These are phyloP conservation scores for Coemansia sp. DNA, from an alignment of 192 early-diverging fungal species.

Conservation along the genomic window DNA sequence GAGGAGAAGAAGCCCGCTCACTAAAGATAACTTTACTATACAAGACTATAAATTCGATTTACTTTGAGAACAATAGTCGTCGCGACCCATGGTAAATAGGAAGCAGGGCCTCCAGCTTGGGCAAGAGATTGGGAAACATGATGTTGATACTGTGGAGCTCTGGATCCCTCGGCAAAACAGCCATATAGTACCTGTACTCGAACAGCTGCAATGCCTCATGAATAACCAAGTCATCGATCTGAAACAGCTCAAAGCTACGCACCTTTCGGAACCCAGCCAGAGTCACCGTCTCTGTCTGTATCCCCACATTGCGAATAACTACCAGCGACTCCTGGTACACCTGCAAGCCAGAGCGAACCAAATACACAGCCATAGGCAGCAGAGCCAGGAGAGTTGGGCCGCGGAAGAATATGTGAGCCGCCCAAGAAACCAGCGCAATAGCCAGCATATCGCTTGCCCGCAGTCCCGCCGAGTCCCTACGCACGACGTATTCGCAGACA, in stretches of 20 bases:
- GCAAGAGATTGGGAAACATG: conserved; percentile 48
- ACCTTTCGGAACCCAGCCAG: conserved; percentile 31
- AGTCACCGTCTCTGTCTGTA: conserved; percentile 41
- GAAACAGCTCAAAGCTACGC: conserved; percentile 28
- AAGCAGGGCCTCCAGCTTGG: conserved; percentile 27
- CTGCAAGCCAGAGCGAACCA: conserved; percentile 26
- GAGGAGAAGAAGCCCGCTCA: conserved; percentile 35
- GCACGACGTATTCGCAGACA: conserved; percentile 39
- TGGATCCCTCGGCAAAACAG: conserved; percentile 34
- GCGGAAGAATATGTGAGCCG: conserved; percentile 45
- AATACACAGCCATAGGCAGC: conserved; percentile 33
- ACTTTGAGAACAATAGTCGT: conserved; percentile 22
- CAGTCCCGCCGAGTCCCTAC: conserved; percentile 24
- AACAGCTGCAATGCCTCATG: conserved; percentile 47
- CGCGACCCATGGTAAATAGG: conserved; percentile 47
- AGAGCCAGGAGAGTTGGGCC: conserved; percentile 28
- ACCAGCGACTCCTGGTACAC: conserved; percentile 47
- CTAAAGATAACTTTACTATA: not conserved
- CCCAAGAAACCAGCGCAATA: conserved; percentile 45
- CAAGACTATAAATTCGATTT: not conserved
- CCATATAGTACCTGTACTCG: conserved; percentile 52
- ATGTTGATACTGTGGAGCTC: conserved; percentile 20
- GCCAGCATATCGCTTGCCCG: conserved; percentile 35
- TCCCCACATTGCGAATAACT: conserved; percentile 46
- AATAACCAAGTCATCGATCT: conserved; percentile 42